Evolutionary conservation across 169 alveolate species (phyloP).

Genomic region (Blepharisma undulans): DNA sequence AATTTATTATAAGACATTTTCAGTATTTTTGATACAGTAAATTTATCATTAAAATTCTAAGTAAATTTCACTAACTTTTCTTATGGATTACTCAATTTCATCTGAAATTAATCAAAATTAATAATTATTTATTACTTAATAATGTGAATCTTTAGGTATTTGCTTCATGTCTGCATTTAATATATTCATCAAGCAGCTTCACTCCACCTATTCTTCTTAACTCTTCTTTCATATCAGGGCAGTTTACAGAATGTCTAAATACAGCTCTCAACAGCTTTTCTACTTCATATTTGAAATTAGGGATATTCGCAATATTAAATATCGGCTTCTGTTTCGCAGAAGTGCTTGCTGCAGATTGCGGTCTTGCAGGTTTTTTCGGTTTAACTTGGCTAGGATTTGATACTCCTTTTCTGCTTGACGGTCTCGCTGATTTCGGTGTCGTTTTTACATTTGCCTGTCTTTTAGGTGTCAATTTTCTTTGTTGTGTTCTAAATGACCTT

Average conservation of each 20-base stretch:
- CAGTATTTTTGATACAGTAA: not conserved
- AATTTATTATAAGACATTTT: not conserved
- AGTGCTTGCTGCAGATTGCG: not conserved
- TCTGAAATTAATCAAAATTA: not conserved
- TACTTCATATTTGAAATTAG: conserved; percentile 21
- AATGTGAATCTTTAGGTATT: not conserved
- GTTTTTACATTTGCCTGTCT: not conserved
- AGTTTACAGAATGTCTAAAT: conserved; percentile 14
- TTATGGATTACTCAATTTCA: no score
- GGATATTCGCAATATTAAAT: not conserved
- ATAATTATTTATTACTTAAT: not conserved
- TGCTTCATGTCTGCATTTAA: not conserved
- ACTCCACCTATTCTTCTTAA: conserved; percentile 7
- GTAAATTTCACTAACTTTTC: no score
- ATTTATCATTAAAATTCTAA: no score
- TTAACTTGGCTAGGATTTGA: not conserved
- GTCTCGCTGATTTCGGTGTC: not conserved
- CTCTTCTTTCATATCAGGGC: conserved; percentile 37
- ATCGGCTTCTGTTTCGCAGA: not conserved
- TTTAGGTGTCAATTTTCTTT: not conserved
- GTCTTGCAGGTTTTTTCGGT: not conserved
- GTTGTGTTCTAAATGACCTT: not conserved
- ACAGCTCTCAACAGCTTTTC: conserved; percentile 32
- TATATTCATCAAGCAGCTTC: conserved; percentile 17
- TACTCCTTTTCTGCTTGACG: not conserved